A percentile compares a stretch with the other conserved stretches of the same genome.
Conservation (phyloP, 2,329 filamentous ascomycete genomes). For the Seiridium unicorne region DNA sequence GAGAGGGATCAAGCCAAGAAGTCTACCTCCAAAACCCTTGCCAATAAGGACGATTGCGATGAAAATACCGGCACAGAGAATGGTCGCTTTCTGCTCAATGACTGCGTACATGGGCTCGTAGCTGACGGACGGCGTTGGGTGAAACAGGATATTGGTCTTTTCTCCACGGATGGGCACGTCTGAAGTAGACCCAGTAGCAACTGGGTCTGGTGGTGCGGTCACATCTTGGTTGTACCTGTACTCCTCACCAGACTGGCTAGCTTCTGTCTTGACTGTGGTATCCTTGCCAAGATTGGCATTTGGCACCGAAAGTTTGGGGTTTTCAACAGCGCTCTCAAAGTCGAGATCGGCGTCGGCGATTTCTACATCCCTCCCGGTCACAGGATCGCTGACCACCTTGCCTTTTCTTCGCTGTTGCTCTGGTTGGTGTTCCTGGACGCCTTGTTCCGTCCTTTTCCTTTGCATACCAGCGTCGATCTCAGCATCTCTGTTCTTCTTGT, state of each 20-base stretch:
- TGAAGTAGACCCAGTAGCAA: constrained; percentile 77
- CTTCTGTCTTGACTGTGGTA: constrained; percentile 69
- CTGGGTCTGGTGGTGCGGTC: constrained; percentile 84
- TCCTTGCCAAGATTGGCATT: constrained; percentile 83
- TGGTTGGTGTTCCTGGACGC: constrained; percentile 41
- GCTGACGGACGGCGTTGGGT: constrained; percentile 86
- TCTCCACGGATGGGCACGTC: constrained; percentile 96
- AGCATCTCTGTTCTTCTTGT: constrained; percentile 75
- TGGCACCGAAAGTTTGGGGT: constrained; percentile 78
- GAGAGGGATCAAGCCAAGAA: constrained; percentile 75
- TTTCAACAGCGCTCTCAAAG: constrained; percentile 65
- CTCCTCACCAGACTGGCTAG: constrained; percentile 70
- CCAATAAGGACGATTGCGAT: constrained; percentile 74
- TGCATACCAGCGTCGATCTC: constrained; percentile 61
- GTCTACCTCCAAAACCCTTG: constrained; percentile 72
- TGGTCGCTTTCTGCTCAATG: constrained; percentile 72
- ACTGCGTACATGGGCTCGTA: constrained; percentile 84
- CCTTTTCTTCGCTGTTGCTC: constrained; percentile 34
- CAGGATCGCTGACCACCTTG: constrained; percentile 80
- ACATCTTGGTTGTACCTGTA: constrained; percentile 86
- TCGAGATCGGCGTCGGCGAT: constrained; percentile 79
- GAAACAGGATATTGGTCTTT: constrained; percentile 94
- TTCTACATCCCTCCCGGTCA: constrained; percentile 80
- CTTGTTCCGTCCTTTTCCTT: no score
- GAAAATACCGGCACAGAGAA: constrained; percentile 69